phyloP scores from a whole-genome alignment of 768 basidiomycete species.

The Cystoderma amianthinum region DNA sequence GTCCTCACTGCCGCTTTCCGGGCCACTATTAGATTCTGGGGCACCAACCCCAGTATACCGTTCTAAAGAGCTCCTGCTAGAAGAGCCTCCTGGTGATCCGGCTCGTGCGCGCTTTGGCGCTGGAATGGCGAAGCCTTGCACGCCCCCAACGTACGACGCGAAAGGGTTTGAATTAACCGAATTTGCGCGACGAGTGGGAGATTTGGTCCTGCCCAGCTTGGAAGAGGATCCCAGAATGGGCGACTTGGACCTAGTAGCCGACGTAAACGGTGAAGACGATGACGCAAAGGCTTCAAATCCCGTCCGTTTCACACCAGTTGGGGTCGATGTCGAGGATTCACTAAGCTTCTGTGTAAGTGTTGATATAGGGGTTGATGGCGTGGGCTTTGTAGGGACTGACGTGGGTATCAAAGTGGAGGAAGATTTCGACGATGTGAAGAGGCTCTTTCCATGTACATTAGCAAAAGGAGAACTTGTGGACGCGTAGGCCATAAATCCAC shows the following conservation, averaged over 20 bases:
- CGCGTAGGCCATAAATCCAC: conserved; percentile 79
- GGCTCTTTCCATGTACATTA: conserved; percentile 61
- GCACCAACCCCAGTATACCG: conserved; percentile 18
- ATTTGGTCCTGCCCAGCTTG: conserved; percentile 41
- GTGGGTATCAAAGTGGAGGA: conserved; percentile 14
- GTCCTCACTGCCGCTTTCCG: conserved; percentile 38
- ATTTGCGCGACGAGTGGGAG: conserved; percentile 42
- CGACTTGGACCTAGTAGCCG: conserved; percentile 41
- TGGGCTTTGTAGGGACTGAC: conserved; percentile 17
- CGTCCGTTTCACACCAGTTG: conserved; percentile 22
- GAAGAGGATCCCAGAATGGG: conserved; percentile 38
- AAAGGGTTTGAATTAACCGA: conserved; percentile 46
- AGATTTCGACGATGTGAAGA: conserved; percentile 35
- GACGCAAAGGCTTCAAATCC: conserved; percentile 27
- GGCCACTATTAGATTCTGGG: conserved; percentile 18
- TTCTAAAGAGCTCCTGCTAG: conserved; percentile 40
- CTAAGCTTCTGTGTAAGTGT: conserved; percentile 12
- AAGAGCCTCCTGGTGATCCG: conserved; percentile 38
- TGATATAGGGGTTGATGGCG: conserved; percentile 4
- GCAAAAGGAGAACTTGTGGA: conserved; percentile 71
- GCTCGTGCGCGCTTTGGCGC: conserved; percentile 49
- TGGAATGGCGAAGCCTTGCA: conserved; percentile 45
- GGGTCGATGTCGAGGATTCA: conserved; percentile 12
- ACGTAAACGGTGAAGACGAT: conserved; percentile 20
- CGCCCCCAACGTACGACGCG: conserved; percentile 49